phyloP scores from a whole-genome alignment of 2,329 filamentous ascomycete genomes.

The Ophiocordyceps polyrhachis-furcata region DNA sequence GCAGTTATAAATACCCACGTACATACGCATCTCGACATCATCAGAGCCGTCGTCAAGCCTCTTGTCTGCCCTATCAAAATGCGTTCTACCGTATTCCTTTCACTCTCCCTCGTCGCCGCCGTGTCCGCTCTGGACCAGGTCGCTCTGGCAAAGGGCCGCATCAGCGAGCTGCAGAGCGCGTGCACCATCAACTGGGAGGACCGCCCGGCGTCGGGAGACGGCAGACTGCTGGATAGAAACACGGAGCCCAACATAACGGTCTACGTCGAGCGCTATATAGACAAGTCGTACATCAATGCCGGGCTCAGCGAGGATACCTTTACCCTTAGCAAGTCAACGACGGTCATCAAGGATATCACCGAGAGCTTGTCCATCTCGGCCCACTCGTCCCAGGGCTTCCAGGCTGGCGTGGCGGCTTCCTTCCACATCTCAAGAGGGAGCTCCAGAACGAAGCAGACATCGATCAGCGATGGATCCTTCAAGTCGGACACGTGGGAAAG shows the following conservation, averaged over 20 bases:
- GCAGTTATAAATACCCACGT: too few relatives aligned
- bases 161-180: background rate
- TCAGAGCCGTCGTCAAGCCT: too few relatives aligned
- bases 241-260: background rate
- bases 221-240: background rate
- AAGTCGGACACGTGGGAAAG: background rate
- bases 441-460: background rate
- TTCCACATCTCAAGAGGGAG: background rate
- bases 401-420: background rate
- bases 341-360: background rate
- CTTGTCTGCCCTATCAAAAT: too few relatives aligned
- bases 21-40: too few relatives aligned
- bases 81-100: background rate
- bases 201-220: background rate
- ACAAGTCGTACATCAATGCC: background rate
- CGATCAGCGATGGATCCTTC: background rate
- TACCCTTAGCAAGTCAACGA: background rate
- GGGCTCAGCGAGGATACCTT: background rate
- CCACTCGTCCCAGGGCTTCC: background rate
- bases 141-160: background rate
- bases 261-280: background rate
- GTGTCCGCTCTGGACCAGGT: background rate
- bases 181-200: background rate
- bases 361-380: background rate
- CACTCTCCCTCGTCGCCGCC: background rate